phyloP scores from a whole-genome alignment of 257 asterid species.

The Fraxinus quadrangulata region DNA sequence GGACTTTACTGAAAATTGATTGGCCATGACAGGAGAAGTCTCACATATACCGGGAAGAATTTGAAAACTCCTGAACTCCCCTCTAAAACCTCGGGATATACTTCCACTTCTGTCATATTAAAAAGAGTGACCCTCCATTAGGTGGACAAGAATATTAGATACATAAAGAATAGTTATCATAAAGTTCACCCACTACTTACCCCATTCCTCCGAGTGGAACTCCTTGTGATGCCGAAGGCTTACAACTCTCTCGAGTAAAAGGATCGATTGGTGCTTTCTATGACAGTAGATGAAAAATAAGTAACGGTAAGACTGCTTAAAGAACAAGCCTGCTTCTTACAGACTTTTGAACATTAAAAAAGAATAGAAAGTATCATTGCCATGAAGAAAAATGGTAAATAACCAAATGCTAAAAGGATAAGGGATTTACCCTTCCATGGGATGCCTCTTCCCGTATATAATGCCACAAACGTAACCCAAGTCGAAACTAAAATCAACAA shows the following conservation, averaged over 20 bases:
- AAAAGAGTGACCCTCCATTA: conserved; percentile 15
- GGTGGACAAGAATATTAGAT: neutral
- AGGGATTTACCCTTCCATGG: conserved; percentile 81
- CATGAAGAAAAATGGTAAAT: neutral
- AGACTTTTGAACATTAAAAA: neutral
- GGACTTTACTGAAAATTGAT: conserved; percentile 89
- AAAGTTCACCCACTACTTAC: conserved; percentile 44
- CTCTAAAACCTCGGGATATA: conserved; percentile 98
- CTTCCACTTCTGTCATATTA: conserved; percentile 87
- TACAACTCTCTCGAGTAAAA: conserved; percentile 82
- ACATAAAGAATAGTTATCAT: neutral
- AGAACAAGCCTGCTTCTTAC: neutral
- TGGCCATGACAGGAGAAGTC: conserved; percentile 93
- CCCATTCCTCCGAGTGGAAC: conserved; percentile 99
- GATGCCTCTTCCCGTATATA: conserved; percentile 97
- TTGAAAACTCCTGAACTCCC: conserved; percentile 92
- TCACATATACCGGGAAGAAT: conserved; percentile 96
- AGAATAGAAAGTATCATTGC: neutral
- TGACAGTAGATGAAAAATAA: conserved; percentile 17
- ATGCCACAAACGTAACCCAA: conserved; percentile 89
- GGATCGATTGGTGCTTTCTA: conserved; percentile 99
- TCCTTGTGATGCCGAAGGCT: conserved; percentile 95
- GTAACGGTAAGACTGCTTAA: neutral
- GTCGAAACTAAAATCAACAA: conserved; percentile 62
- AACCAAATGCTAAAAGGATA: conserved; percentile 22